Base-by-base conservation (phyloP, 2,329 filamentous ascomycete genomes). In the Diplocarpon mali region DNA sequence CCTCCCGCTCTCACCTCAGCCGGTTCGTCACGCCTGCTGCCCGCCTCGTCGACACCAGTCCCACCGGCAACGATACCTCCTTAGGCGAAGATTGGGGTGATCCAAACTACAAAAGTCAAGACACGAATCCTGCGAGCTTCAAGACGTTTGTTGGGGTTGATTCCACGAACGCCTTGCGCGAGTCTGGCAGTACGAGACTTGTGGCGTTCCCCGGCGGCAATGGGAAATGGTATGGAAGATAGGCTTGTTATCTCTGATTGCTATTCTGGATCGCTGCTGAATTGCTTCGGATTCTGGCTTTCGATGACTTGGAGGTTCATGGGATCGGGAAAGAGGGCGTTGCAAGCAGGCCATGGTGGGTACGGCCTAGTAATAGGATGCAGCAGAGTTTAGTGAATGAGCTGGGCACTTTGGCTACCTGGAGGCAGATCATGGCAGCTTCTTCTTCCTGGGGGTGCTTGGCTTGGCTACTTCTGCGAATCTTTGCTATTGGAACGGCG, bases 71-170 rank as follows among this genome's bases (percentile, higher is more conserved):
- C 24, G 42, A 49, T 2, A 57, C 48, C 27, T 48, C 54, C 35
- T 63, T 59, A 48, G 59, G 59, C 2, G 56, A 62, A 34, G 55
- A 58, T 38, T 58, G 54, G 55, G 55, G 57, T n/a, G 14, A 35
- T 11, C 34, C 34, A 10, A 35, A 35, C 34, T 35, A 9, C 34
- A 9, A 14, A 28, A 12, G 14, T 14, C 17, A 38, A 15, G 24
- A 38, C 8, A 27, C 17, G 16, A 38, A n/a, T 3, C 12, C 36
- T 27, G 36, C 11, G 12, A 38, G 12, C 36, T 20, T 24, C 20
- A 24, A 24, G 3, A 24, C 20, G 20, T 24, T 24, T 24, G 20
- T 4, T 32, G 9, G 30, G 4, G n/a, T 9, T 14, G 10, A 3
- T 9, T 14, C 30, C 11, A 3, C 10, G 4, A 9, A 32, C 10